These are phyloP conservation scores for Paecilomyces sp. DNA, from an alignment of 2,329 filamentous ascomycete genomes.

Conservation along the genomic window DNA sequence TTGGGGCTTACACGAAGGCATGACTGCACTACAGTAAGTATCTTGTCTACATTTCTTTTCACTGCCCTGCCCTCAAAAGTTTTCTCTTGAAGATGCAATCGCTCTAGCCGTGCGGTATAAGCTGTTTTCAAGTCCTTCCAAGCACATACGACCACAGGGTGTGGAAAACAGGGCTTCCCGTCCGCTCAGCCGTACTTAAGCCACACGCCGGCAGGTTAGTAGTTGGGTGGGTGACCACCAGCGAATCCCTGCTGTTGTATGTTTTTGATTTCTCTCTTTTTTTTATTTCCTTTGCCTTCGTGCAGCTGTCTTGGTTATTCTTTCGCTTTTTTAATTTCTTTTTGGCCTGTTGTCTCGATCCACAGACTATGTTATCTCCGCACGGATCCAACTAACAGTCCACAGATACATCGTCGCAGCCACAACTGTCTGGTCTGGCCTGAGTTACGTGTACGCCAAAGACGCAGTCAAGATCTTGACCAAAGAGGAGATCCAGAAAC, in stretches of 20 bases:
- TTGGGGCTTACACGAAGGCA: constrained; percentile 57
- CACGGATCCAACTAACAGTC: neutral
- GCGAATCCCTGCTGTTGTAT: constrained; percentile 41
- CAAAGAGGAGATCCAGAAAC: constrained; percentile 34
- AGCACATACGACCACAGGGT: constrained; percentile 40
- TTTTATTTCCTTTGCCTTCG: constrained; percentile 2
- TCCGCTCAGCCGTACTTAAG: constrained; percentile 44
- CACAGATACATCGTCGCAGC: neutral
- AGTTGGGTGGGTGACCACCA: constrained; percentile 44
- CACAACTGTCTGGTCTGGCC: constrained; percentile 71
- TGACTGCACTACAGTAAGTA: constrained; percentile 39
- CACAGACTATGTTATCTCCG: neutral
- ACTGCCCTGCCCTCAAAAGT: neutral
- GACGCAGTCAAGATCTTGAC: constrained; percentile 82
- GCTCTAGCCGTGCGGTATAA: constrained; percentile 7
- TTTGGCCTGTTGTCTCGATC: constrained; percentile 1
- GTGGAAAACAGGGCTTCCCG: constrained; percentile 43
- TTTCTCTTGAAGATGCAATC: neutral
- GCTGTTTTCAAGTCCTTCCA: neutral
- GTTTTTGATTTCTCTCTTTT: constrained; percentile 20
- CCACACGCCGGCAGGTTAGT: constrained; percentile 42
- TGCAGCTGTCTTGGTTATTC: neutral
- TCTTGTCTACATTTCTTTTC: constrained; percentile 3
- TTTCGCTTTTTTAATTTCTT: neutral
- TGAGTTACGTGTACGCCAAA: constrained; percentile 86